These are phyloP conservation scores for Syzygium syzygioides DNA, from an alignment of 441 rosid genomes.

Conservation along the genomic window DNA sequence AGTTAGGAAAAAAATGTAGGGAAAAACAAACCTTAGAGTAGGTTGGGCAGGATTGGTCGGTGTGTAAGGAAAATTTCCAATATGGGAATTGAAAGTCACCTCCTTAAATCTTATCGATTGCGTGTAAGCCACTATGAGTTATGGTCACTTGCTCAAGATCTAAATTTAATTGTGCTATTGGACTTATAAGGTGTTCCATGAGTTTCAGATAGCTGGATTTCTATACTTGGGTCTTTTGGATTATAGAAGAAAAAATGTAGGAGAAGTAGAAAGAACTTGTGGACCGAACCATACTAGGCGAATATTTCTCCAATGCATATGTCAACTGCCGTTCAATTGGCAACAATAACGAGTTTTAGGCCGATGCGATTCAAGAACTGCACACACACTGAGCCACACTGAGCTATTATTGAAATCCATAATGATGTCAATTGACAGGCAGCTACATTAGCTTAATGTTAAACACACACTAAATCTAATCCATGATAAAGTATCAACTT, in stretches of 20 bases:
- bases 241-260: not conserved
- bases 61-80: not conserved
- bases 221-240: accelerated
- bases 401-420: not conserved
- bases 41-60: accelerated
- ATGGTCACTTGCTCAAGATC: not conserved
- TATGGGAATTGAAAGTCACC: not conserved
- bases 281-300: too few species aligned
- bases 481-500: not conserved
- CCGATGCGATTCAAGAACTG: accelerated
- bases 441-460: not conserved
- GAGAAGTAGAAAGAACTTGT: not conserved
- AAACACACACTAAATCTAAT: not conserved
- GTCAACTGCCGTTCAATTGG: not conserved
- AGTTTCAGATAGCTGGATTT: accelerated
- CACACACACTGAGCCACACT: accelerated
- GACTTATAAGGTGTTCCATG: accelerated
- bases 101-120: accelerated
- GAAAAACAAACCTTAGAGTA: not conserved
- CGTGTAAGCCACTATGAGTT: not conserved
- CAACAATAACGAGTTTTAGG: too few species aligned
- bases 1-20: not conserved
- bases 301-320: not conserved
- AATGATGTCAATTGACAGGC: not conserved
- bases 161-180: not conserved